Evolutionary conservation across 2,329 filamentous ascomycete genomes (phyloP).

Genomic region (Colletotrichum euphorbiae): DNA sequence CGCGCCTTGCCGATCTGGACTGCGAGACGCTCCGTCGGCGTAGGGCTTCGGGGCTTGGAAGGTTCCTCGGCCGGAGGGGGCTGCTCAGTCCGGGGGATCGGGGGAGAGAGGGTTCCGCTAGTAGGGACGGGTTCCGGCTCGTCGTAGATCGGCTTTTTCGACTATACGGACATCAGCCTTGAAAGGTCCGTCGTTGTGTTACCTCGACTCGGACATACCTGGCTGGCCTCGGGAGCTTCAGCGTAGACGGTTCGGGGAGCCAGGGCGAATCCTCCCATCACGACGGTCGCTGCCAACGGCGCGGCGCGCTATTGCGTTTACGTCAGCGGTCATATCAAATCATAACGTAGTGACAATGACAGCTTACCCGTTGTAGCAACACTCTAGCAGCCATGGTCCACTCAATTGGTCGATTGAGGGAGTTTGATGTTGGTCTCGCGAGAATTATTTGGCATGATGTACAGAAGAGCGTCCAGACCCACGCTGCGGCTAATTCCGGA

Average conservation of each 20-base stretch:
- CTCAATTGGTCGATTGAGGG: conserved; percentile 57
- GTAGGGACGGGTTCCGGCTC: conserved; percentile 63
- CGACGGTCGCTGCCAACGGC: conserved; percentile 65
- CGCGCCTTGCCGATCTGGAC: conserved; percentile 83
- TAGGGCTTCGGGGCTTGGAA: conserved; percentile 64
- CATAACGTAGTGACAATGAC: background rate
- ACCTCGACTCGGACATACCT: conserved; percentile 19
- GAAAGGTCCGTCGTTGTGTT: background rate
- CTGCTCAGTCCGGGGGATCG: conserved; percentile 49
- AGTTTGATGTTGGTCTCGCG: conserved; percentile 41
- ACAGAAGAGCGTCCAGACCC: conserved; percentile 30
- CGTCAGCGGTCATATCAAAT: conserved; percentile 4
- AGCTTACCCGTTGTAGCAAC: conserved; percentile 66
- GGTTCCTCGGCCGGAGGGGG: conserved; percentile 41
- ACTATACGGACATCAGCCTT: conserved; percentile 46
- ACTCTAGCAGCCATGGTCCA: conserved; percentile 70
- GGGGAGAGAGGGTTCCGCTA: conserved; percentile 48
- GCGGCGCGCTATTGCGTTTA: conserved; percentile 59
- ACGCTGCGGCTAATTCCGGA: conserved; percentile 46
- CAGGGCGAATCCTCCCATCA: conserved; percentile 61
- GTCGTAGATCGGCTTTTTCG: conserved; percentile 85
- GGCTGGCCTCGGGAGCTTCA: conserved; percentile 56
- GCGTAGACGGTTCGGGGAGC: conserved; percentile 62
- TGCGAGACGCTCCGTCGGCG: conserved; percentile 90
- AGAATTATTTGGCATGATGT: conserved; percentile 43